Percentiles rank a stretch among this genome's conserved stretches.
Conservation (phyloP, 441 rosid genomes). For the Breynia disticha region DNA sequence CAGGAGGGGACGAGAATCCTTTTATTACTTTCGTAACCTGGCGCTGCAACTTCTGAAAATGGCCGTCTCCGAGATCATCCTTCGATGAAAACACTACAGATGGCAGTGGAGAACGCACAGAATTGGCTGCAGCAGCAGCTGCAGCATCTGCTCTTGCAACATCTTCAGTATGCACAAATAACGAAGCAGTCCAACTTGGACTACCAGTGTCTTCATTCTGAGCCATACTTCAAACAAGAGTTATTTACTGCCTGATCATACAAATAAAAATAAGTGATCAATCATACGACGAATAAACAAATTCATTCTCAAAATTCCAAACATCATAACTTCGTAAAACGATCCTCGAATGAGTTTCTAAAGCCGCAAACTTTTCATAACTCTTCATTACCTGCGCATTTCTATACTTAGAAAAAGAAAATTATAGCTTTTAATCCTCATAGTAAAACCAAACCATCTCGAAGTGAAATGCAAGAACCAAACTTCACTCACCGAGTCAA, state of each 20-base stretch:
- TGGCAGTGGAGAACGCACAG: constrained; percentile 61
- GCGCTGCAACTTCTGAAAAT: constrained; percentile 61
- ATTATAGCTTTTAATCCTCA: no score
- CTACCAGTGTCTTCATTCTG: constrained; percentile 62
- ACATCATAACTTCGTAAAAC: no score
- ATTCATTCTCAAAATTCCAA: no score
- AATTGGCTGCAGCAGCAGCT: constrained; percentile 55
- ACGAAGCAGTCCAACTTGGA: constrained; percentile 84
- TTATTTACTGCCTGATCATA: constrained; percentile 22
- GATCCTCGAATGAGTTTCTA: no score
- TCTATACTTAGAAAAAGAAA: no score
- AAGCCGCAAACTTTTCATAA: no score
- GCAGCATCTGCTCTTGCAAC: constrained; percentile 74
- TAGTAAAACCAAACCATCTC: no score
- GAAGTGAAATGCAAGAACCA: no score
- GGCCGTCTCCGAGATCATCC: constrained; percentile 54
- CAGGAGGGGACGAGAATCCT: constrained; percentile 57
- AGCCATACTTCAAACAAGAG: constrained; percentile 33
- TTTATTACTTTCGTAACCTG: constrained; percentile 56
- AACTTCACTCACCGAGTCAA: no score
- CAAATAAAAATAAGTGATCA: constrained; percentile 1
- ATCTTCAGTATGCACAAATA: constrained; percentile 63
- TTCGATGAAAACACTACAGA: constrained; percentile 69
- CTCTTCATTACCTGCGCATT: no score
- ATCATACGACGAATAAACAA: no score